phyloP scores from a whole-genome alignment of 228 moss, liverwort and hornwort species.

The Sphagnum fallax region DNA sequence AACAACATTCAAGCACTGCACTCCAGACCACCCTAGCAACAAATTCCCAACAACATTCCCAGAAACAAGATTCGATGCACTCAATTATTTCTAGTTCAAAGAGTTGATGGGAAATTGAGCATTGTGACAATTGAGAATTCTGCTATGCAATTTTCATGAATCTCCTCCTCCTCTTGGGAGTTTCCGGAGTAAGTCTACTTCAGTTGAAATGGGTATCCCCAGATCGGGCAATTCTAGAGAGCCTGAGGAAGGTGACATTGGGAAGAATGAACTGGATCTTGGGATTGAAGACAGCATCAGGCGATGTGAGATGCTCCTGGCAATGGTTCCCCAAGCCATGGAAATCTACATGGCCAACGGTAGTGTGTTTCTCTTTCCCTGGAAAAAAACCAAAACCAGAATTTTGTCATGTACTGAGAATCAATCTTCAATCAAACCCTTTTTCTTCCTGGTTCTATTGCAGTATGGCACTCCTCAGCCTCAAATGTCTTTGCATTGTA shows the following conservation, averaged over 20 bases:
- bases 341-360: slow-evolving; percentile 19
- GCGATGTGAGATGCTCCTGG: slow-evolving; percentile 51
- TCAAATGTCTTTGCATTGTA: neutral
- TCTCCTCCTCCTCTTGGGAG: no score
- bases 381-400: no score
- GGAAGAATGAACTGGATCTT: slow-evolving; percentile 4
- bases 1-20: no score
- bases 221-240: neutral
- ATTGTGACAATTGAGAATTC: no score
- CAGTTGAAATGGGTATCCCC: neutral
- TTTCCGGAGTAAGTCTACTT: no score
- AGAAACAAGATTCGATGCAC: no score
- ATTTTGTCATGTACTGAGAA: neutral
- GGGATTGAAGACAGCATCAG: slow-evolving; percentile 61
- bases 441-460: neutral
- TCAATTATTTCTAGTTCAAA: no score
- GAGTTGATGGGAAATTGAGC: no score
- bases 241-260: neutral
- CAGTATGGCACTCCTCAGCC: neutral
- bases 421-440: neutral
- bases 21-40: no score
- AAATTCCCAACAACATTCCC: no score
- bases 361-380: slow-evolving; percentile 1
- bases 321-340: slow-evolving; percentile 34
- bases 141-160: no score